phyloP scores from a whole-genome alignment of 192 early-diverging fungal genomes.

The Coemansia sp. region DNA sequence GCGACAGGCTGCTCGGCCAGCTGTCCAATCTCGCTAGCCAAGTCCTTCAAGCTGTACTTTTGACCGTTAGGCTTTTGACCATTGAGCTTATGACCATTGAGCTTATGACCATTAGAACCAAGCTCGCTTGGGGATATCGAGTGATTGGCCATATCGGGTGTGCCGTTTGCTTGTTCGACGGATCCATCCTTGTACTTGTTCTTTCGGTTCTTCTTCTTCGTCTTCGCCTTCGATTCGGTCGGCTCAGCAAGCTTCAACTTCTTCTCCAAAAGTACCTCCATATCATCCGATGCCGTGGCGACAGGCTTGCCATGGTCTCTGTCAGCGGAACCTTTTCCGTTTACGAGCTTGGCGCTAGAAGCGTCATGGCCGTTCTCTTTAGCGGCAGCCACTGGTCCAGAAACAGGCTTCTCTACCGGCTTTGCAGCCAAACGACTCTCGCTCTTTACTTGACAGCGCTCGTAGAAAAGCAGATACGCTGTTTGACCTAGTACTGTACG shows the following conservation, averaged over 20 bases:
- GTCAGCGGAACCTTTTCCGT: background rate
- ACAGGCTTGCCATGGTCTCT: background rate
- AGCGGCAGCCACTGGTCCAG: background rate
- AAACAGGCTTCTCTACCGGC: background rate
- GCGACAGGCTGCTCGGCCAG: background rate
- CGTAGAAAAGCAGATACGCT: constrained; percentile 90
- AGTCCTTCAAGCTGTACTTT: constrained; percentile 7
- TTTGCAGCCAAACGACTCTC: background rate
- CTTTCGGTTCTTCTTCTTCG: constrained; percentile 34
- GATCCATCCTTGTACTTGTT: constrained; percentile 37
- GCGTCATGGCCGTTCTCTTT: background rate
- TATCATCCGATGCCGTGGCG: constrained; percentile 27
- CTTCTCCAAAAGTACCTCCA: constrained; percentile 28
- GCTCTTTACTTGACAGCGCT: constrained; percentile 20
- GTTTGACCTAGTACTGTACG: constrained; percentile 67
- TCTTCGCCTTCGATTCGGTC: background rate
- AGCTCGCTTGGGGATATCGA: background rate
- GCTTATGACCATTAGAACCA: background rate
- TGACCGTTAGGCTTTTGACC: background rate
- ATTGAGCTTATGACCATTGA: background rate
- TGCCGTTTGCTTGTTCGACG: constrained; percentile 4
- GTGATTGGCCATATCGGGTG: background rate
- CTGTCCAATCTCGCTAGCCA: background rate
- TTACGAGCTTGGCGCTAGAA: background rate
- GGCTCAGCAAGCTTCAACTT: constrained; percentile 5